Conservation (phyloP, 306 rosid genomes). For the Quercus berberidifolia region DNA sequence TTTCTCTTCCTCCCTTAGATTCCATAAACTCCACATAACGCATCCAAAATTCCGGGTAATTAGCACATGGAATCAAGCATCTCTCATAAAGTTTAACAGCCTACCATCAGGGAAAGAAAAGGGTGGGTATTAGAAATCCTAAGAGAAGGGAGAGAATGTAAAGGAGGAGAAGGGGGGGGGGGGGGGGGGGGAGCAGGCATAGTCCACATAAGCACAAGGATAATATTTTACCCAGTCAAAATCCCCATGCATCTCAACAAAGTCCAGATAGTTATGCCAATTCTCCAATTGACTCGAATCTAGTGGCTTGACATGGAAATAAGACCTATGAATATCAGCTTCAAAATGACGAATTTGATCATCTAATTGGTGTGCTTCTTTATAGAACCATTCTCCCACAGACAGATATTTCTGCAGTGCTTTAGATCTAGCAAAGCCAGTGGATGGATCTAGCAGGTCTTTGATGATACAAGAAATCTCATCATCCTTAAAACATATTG, state of each 20-base stretch:
- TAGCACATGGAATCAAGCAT: slow-evolving; percentile 88
- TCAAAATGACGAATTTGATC: slow-evolving; percentile 56
- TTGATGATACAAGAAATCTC: slow-evolving; percentile 47
- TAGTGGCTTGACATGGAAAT: slow-evolving; percentile 73
- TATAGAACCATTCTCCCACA: slow-evolving; percentile 64
- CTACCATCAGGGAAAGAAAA: slow-evolving; percentile 36
- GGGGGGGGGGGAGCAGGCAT: slow-evolving; percentile 15
- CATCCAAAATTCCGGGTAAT: slow-evolving; percentile 94
- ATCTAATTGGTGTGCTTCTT: slow-evolving; percentile 53
- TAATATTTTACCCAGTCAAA: slow-evolving; percentile 73
- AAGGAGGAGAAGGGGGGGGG: neutral
- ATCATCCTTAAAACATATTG: slow-evolving; percentile 31
- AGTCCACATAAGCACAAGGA: slow-evolving; percentile 18
- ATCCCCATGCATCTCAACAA: slow-evolving; percentile 76
- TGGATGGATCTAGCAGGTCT: slow-evolving; percentile 59
- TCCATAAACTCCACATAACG: slow-evolving; percentile 88
- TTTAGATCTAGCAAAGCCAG: slow-evolving; percentile 41
- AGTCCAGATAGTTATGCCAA: slow-evolving; percentile 91
- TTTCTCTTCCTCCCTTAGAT: slow-evolving; percentile 89
- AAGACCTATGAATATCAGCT: slow-evolving; percentile 57
- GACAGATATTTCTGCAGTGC: slow-evolving; percentile 58
- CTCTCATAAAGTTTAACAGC: slow-evolving; percentile 87
- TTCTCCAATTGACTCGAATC: slow-evolving; percentile 65
- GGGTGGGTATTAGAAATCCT: slow-evolving; percentile 12
- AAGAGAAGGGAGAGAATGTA: neutral